Evolutionary conservation across 148 eudicot species (phyloP), one percentile per base, ranked within the genome.

Genomic region (Nepenthes mirabilis): DNA sequence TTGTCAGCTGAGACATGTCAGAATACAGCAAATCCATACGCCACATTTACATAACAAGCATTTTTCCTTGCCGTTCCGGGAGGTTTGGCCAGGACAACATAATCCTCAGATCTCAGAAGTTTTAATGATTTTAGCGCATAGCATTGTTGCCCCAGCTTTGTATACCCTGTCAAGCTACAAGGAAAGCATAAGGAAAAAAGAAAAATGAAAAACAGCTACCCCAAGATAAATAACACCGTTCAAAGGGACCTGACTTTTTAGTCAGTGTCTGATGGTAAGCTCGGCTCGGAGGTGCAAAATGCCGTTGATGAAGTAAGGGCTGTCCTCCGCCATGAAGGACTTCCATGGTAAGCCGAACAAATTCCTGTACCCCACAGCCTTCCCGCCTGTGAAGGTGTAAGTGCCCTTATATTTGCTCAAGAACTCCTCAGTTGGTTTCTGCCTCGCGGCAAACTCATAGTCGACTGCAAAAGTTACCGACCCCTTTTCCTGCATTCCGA

Each of bases 401-500:
- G 82, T 86, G 6, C 97, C 97, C 60, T 84, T 90, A 65, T 90
- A 86, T 61, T 90, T 90, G 82, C 86, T 90, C 34, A 78, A 72
- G 58, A 76, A 86, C 54, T 90, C 97, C 59, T 90, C 90, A 0
- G 80, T 67, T 14, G 97, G 97, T 72, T 82, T 90, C 6, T 84
- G 80, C 55, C 97, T 73, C 11, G 95, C 97, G 0, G 97, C 78
- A 72, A 90, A 90, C 71, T 86, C 97, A 7, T 90, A 90, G 67
- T 86, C 95, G 9, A 90, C 97, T 1, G 90, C 82, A 58, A 90
- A 86, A 14, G 81, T 64, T 56, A 90, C 97, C 0, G 97, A 83
- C 2, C 97, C 97, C 62, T 90, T 90, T 64, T 90, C 97, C 57
- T 90, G 97, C 97, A 90, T 90, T 50, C 97, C 97, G 11, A 90